Conservation (phyloP, 139 green algal genomes). For the Ettlia oleoabundans region DNA sequence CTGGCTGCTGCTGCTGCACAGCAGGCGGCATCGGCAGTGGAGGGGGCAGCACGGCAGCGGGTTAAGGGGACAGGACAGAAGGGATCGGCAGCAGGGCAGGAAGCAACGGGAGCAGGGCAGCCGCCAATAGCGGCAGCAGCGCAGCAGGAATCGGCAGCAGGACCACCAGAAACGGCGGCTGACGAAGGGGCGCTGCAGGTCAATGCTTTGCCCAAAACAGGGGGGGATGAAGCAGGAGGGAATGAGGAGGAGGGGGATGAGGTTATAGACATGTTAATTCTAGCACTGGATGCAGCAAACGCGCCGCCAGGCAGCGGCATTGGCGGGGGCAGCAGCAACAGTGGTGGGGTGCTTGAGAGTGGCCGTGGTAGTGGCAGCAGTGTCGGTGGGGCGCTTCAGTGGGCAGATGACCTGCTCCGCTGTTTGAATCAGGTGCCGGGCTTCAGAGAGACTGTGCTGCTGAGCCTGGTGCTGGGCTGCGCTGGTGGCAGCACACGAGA, state of each 20-base stretch:
- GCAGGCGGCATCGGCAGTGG: no score
- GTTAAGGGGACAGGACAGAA: no score
- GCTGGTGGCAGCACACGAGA: no score
- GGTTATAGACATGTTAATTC: constrained; percentile 26
- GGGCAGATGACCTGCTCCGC: constrained; percentile 53
- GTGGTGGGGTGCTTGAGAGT: constrained; percentile 24
- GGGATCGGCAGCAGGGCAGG: no score
- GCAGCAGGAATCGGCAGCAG: no score
- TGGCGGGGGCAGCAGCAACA: constrained; percentile 8
- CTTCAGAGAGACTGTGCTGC: constrained; percentile 51
- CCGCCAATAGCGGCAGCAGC: background rate
- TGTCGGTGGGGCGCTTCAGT: constrained; percentile 36
- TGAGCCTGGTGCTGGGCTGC: constrained; percentile 40
- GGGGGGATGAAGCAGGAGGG: background rate
- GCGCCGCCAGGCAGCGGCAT: background rate
- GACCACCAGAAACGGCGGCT: background rate
- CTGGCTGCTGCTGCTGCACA: background rate
- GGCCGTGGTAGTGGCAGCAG: constrained; percentile 3
- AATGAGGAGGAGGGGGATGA: background rate
- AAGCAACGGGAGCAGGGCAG: background rate
- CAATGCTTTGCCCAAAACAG: background rate
- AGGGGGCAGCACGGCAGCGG: no score
- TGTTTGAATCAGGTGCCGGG: constrained; percentile 36
- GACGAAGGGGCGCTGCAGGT: background rate
- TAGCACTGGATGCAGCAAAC: constrained; percentile 1